Percentiles rank a stretch among this genome's conserved stretches.
Conservation (phyloP, 345 rosid species). For the Eucalyptus viminalis region DNA sequence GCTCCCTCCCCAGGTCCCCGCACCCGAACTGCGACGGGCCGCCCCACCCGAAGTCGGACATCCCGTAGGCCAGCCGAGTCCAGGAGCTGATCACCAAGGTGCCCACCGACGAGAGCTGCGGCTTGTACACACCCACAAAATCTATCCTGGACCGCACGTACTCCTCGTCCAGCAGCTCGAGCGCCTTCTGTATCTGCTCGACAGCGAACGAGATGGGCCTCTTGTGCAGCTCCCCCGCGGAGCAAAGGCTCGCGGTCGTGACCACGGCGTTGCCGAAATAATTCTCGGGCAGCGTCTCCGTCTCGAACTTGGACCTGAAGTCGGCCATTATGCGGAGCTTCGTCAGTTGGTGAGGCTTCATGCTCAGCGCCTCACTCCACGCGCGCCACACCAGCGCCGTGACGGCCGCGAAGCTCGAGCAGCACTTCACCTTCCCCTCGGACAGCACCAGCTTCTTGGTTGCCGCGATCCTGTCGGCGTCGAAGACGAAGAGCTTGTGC, state of each 20-base stretch:
- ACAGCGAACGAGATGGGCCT: not conserved
- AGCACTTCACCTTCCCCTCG: not conserved
- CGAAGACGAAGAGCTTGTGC: not conserved
- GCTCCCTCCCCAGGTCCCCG: not conserved
- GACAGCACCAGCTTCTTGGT: not conserved
- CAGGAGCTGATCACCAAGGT: conserved; percentile 4
- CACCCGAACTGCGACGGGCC: conserved; percentile 5
- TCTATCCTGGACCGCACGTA: conserved; percentile 1
- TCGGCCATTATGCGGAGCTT: not conserved
- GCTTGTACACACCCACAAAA: not conserved
- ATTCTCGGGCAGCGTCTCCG: not conserved
- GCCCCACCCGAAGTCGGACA: conserved; percentile 9
- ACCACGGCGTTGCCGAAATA: conserved; percentile 1
- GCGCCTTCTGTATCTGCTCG: not conserved
- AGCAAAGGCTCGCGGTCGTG: not conserved
- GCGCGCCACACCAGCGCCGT: not conserved
- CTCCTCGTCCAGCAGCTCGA: not conserved
- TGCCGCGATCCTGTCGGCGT: not conserved
- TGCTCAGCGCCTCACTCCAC: not conserved
- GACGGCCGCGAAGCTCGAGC: not conserved
- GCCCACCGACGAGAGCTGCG: not conserved
- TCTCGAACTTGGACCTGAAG: not conserved
- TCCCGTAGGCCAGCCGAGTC: not conserved
- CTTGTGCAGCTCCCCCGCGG: not conserved
- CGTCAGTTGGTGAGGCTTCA: not conserved